These are phyloP conservation scores for Coniochaeta pulveracea DNA, from an alignment of 2,329 filamentous ascomycete species.

Conservation along the genomic window DNA sequence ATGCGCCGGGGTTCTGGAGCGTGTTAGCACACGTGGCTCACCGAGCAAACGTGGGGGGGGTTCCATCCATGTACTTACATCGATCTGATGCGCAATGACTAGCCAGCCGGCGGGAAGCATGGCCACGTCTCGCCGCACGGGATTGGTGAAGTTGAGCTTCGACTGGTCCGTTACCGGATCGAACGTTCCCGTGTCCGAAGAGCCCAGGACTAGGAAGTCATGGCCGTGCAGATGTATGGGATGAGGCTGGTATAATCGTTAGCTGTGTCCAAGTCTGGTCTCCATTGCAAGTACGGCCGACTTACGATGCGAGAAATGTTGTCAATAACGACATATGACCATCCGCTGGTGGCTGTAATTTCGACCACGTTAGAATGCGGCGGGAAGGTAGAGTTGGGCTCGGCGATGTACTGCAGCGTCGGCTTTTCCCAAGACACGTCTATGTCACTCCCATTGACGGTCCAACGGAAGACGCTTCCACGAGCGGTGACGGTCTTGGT, in stretches of 20 bases:
- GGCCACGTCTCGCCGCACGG: conserved; percentile 24
- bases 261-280: neutral
- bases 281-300: neutral
- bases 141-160: conserved; percentile 19
- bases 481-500: conserved; percentile 13
- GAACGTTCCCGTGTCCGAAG: conserved; percentile 8
- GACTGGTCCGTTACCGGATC: conserved; percentile 4
- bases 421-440: conserved; percentile 28
- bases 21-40: no score
- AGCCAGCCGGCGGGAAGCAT: conserved; percentile 24
- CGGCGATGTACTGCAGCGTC: conserved; percentile 21
- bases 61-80: no score
- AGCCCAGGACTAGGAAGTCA: conserved; percentile 18
- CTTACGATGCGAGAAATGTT: conserved; percentile 1
- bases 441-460: conserved; percentile 21
- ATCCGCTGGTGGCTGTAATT: conserved; percentile 1
- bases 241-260: conserved; percentile 2
- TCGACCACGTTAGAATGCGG: conserved; percentile 9
- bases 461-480: conserved; percentile 17
- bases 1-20: conserved; percentile 30
- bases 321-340: conserved; percentile 3
- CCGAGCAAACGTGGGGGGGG: no score
- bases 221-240: conserved; percentile 12
- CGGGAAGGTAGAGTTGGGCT: conserved; percentile 17
- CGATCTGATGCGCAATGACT: conserved; percentile 22